Evolutionary conservation across 345 rosid species (phyloP), one percentile per base, ranked within the genome.

Genomic region (Nasturtium officinale): DNA sequence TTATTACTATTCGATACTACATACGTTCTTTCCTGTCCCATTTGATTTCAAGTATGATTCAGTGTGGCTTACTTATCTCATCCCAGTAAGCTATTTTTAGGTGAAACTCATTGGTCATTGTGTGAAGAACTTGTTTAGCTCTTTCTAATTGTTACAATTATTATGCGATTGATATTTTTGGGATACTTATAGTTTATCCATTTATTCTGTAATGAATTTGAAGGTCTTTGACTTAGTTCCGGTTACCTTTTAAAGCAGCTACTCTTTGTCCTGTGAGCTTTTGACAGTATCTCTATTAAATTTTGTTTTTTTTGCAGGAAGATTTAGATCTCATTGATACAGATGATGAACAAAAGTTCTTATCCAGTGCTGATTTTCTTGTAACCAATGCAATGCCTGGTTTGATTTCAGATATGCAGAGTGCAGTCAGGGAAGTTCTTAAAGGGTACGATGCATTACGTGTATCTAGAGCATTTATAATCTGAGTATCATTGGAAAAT

Each of bases 331-430:
- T 84, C 56, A 68, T 87, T 62, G 92, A 85, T 52, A 79, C 79
- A 80, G 86, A 86, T 51, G 90, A 89, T 76, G 87, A 86, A 77
- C 84, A 86, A 70, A 90, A 84, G 29, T 90, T 83, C 82, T 82
- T 92, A 42, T 89, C 87, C 8, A 82, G 84, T 79, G 86, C 95
- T 16, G 96, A 88, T 79, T 92, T 79, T 86, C 90, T 90, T 73
- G 83, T 94, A 33, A 82, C 63, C 73, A 60, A 80, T 79, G 88
- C 96, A 77, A 21, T 90, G 82, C 76, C 71, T 5, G 26, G 71
- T 40, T 73, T 92, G 82, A 79, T 86, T 81, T 65, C 83, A 16
- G 73, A 77, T 79, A 81, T 92, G 82, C 88, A 84, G 77, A 78
- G 33, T 65, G 90, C 88, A 55, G 85, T 76, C 35, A 59, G 59